phyloP scores from a whole-genome alignment of 257 asterid genomes.

The Knoxia roxburghii region DNA sequence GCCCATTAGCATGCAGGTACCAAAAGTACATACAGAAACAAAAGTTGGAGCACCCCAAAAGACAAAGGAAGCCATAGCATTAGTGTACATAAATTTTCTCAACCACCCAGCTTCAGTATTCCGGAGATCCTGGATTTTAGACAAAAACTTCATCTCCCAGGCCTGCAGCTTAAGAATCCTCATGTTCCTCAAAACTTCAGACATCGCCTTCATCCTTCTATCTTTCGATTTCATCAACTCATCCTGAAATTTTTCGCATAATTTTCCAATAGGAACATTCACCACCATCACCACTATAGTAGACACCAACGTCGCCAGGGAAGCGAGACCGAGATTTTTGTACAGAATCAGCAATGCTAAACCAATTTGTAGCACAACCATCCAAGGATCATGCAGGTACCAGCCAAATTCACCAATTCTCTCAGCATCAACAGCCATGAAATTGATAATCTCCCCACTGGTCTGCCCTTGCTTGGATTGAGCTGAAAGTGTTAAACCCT shows the following conservation, averaged over 20 bases:
- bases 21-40: slow-evolving; percentile 67
- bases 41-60: slow-evolving; percentile 83
- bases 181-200: slow-evolving; percentile 91
- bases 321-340: slow-evolving; percentile 70
- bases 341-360: slow-evolving; percentile 61
- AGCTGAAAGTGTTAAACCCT: slow-evolving; percentile 64
- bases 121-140: slow-evolving; percentile 54
- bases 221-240: slow-evolving; percentile 76
- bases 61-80: slow-evolving; percentile 45
- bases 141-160: slow-evolving; percentile 82
- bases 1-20: slow-evolving; percentile 65
- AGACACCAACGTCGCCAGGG: slow-evolving; percentile 55
- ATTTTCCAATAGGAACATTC: slow-evolving; percentile 60
- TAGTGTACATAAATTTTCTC: slow-evolving; percentile 47
- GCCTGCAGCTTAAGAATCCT: slow-evolving; percentile 90
- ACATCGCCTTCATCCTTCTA: slow-evolving; percentile 78
- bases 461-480: slow-evolving; percentile 74
- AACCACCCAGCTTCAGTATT: slow-evolving; percentile 67
- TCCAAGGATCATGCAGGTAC: slow-evolving; percentile 91
- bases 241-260: slow-evolving; percentile 66
- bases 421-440: slow-evolving; percentile 86
- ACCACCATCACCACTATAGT: slow-evolving; percentile 64
- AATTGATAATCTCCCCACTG: slow-evolving; percentile 75
- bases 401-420: slow-evolving; percentile 74
- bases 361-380: slow-evolving; percentile 52